phyloP scores from a whole-genome alignment of 2,329 filamentous ascomycete genomes.

The Pyrenochaeta sp. region DNA sequence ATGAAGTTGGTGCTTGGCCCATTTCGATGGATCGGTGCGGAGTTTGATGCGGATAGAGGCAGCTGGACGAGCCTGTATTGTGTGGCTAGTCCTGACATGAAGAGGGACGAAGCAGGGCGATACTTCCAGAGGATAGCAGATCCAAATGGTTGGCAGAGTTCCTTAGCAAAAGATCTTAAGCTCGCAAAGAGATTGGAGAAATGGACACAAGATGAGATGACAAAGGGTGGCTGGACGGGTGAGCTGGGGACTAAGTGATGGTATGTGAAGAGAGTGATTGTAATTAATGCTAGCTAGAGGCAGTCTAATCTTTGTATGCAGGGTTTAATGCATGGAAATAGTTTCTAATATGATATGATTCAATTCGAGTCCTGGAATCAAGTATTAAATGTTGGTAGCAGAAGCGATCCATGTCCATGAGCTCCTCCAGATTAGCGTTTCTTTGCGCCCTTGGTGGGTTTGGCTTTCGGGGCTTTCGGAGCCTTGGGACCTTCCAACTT shows the following conservation, averaged over 20 bases:
- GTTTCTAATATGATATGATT: no score
- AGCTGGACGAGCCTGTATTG: conserved; percentile 2
- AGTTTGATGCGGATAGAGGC: neutral
- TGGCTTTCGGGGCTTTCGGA: no score
- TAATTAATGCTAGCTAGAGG: no score
- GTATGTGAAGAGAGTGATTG: no score
- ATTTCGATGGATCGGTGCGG: neutral
- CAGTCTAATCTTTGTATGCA: no score
- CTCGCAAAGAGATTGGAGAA: neutral
- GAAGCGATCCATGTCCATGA: no score
- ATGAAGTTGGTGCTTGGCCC: neutral
- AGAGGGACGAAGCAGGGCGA: neutral
- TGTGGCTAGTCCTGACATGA: neutral
- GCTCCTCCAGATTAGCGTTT: no score
- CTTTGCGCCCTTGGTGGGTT: conserved; percentile 25
- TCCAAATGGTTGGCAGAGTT: conserved; percentile 3
- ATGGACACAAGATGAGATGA: conserved; percentile 1
- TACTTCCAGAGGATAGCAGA: conserved; percentile 3
- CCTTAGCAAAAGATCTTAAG: neutral
- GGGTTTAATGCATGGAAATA: no score
- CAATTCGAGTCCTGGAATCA: no score
- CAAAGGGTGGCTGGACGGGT: neutral
- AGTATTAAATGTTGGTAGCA: no score
- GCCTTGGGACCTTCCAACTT: no score
- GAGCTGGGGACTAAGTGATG: neutral